phyloP scores from a whole-genome alignment of 2,329 filamentous ascomycete genomes.

The Gliomastix tumulicola region DNA sequence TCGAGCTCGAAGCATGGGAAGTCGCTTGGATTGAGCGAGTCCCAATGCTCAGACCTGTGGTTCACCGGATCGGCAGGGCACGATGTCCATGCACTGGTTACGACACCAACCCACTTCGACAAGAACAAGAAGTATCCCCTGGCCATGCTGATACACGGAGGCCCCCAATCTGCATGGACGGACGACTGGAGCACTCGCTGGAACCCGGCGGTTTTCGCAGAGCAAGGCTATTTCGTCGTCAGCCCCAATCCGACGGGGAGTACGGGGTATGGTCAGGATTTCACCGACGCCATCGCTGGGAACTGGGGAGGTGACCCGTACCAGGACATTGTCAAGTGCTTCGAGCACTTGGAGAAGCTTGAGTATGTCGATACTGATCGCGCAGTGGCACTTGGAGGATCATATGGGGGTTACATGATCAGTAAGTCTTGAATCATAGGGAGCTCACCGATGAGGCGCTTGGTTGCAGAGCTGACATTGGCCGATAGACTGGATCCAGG shows the following conservation, averaged over 20 bases:
- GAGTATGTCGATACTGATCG: constrained; percentile 61
- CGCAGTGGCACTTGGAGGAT: constrained; percentile 68
- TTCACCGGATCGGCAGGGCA: constrained; percentile 58
- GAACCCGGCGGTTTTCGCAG: constrained; percentile 81
- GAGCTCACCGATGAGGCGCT: neutral
- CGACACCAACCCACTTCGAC: constrained; percentile 63
- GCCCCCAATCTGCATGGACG: constrained; percentile 69
- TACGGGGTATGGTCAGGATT: constrained; percentile 73
- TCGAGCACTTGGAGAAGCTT: constrained; percentile 64
- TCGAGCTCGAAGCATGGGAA: constrained; percentile 60
- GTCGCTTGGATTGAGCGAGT: constrained; percentile 56
- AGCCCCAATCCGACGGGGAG: constrained; percentile 78
- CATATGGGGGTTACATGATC: constrained; percentile 72
- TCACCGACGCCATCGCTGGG: constrained; percentile 68
- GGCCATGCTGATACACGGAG: constrained; percentile 75
- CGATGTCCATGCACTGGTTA: constrained; percentile 60
- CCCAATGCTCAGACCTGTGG: constrained; percentile 63
- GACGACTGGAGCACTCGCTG: constrained; percentile 76
- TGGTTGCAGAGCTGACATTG: neutral
- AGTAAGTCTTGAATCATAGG: too few relatives aligned
- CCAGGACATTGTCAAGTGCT: constrained; percentile 70
- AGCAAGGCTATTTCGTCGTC: constrained; percentile 80
- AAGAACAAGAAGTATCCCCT: constrained; percentile 68
- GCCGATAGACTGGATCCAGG: constrained; percentile 85
- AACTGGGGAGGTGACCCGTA: constrained; percentile 87